Evolutionary conservation across 805 yeast species (phyloP).

Genomic region (Wickerhamomyces rabaulensis): DNA sequence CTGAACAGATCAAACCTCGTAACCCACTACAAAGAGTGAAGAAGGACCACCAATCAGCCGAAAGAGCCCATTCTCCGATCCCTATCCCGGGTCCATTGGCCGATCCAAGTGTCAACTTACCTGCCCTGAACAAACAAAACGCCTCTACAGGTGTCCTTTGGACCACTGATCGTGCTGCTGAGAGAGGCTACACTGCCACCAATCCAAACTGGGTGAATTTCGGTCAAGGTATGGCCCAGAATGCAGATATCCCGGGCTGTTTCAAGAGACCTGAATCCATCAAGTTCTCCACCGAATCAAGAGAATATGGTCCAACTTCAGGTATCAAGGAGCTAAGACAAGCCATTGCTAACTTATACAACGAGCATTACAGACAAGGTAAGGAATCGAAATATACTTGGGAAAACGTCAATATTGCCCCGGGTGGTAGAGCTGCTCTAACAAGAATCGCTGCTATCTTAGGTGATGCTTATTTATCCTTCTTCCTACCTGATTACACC

Average conservation of each 20-base stretch:
- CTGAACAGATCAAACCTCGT: conserved; percentile 3
- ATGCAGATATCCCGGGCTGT: conserved; percentile 55
- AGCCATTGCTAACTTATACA: conserved; percentile 54
- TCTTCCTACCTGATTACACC: conserved; percentile 58
- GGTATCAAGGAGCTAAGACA: conserved; percentile 49
- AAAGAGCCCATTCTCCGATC: conserved; percentile 35
- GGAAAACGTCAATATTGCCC: conserved; percentile 58
- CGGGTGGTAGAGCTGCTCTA: conserved; percentile 61
- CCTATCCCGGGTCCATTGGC: conserved; percentile 45
- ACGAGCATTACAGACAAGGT: conserved; percentile 45
- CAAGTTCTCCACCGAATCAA: conserved; percentile 40
- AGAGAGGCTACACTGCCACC: conserved; percentile 41
- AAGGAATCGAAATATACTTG: conserved; percentile 48
- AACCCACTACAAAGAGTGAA: conserved; percentile 5
- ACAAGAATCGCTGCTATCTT: conserved; percentile 58
- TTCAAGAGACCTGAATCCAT: conserved; percentile 46
- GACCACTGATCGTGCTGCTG: conserved; percentile 58
- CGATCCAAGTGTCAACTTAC: conserved; percentile 42
- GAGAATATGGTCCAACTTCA: conserved; percentile 58
- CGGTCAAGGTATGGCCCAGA: conserved; percentile 65
- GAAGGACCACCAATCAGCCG: conserved; percentile 1
- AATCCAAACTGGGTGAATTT: conserved; percentile 47
- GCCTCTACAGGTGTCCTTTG: conserved; percentile 60
- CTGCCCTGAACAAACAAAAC: conserved; percentile 54
- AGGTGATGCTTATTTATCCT: conserved; percentile 52